These are phyloP conservation scores for Tagetes patula DNA, from an alignment of 129 eudicot genomes.

Conservation along the genomic window DNA sequence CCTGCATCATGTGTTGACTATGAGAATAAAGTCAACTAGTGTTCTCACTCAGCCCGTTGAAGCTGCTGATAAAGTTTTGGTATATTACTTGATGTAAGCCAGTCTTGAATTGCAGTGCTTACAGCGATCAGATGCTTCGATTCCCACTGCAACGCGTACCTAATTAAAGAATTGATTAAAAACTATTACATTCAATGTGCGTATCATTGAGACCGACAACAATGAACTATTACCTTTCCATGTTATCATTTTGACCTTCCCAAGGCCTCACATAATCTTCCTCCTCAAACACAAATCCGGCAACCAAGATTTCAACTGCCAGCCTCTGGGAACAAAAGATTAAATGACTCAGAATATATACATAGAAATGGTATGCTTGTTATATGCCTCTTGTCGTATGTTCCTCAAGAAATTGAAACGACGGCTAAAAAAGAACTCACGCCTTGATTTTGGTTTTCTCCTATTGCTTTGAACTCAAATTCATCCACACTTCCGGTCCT, in stretches of 20 bases:
- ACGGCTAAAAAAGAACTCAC: constrained; percentile 46
- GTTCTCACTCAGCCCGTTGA: not conserved
- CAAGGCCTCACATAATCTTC: constrained; percentile 77
- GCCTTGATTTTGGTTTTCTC: constrained; percentile 86
- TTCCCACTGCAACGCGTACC: constrained; percentile 98
- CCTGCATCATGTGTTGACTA: constrained; percentile 44
- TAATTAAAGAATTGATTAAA: constrained; percentile 29
- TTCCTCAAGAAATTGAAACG: constrained; percentile 12
- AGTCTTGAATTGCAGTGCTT: constrained; percentile 97
- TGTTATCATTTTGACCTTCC: constrained; percentile 74
- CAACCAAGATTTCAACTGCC: constrained; percentile 74
- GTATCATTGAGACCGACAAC: not conserved
- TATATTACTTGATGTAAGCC: constrained; percentile 79
- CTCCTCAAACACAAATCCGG: constrained; percentile 81
- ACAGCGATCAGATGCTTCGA: constrained; percentile 90
- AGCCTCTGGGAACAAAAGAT: constrained; percentile 65
- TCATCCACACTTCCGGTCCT: constrained; percentile 90
- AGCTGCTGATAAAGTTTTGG: constrained; percentile 18
- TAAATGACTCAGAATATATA: not conserved
- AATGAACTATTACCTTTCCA: constrained; percentile 59
- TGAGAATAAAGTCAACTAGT: constrained; percentile 4
- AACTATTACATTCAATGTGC: not conserved
- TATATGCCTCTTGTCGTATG: not conserved
- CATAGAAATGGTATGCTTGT: not conserved
- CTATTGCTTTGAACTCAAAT: constrained; percentile 85